Evolutionary conservation across 1,284 basidiomycete genomes (phyloP), one percentile per base, ranked within the genome.

Genomic region (Cutaneotrichosporon spelunceum): DNA sequence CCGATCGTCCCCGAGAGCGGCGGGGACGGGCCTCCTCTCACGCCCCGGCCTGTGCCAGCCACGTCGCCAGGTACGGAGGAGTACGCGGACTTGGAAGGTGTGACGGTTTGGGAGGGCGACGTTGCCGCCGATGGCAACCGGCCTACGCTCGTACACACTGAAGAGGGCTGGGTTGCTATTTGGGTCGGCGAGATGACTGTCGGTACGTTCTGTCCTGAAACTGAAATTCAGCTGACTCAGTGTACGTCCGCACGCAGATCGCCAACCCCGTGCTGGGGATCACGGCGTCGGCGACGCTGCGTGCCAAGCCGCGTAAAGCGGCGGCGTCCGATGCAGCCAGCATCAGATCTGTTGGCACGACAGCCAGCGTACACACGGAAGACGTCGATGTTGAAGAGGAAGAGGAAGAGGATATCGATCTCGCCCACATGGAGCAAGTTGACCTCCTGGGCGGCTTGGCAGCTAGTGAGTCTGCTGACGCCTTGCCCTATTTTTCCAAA

Each of bases 51-150:
- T 1, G 65, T 73, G 14, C 75, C 76, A 1, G 81, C 83, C 1
- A 87, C 87, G 42, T 80, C 83, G 0, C 86, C 87, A 29, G 81
- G 82, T 11, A 89, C 92, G 73, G 82, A 84, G 53, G 83, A 85
- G 70, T 93, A 92, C 72, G 85, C 86, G 1, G 83, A 84, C 53
- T 82, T 89, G 0, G 89, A 92, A 68, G 91, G 91, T 1, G 87
- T 88, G 0, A 78, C 85, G 9, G 82, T 93, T 8, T 82, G 86
- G 57, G 84, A 75, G 64, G 73, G 72, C 4, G 56, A 60, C 7
- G 72, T 74, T 6, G 71, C 70, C 56, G 64, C 34, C n/a, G 61
- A 66, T 16, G 71, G 81, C 8, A 24, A 27, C 82, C 56, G 79
- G 80, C 21, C 76, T 75, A 53, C 52, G 1, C 14, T 62, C 24